Conservation (phyloP, 2,329 filamentous ascomycete genomes). For the Arthrobotrys sphaeroides region DNA sequence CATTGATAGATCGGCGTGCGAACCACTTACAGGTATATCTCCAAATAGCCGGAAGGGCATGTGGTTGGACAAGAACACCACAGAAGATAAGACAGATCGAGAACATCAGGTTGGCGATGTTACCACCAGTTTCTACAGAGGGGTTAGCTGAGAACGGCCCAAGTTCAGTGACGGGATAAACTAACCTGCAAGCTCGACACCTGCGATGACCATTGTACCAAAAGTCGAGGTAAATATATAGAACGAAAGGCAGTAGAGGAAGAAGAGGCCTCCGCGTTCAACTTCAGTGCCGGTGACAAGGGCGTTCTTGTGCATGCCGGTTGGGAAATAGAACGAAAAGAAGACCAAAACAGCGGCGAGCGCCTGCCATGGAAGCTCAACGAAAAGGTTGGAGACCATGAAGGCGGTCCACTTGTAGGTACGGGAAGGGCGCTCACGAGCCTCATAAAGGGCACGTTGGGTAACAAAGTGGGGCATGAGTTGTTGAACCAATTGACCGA, state of each 20-base stretch:
- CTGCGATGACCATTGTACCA: conserved; percentile 78
- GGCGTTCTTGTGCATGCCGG: conserved; percentile 79
- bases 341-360: conserved; percentile 82
- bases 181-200: conserved; percentile 76
- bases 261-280: conserved; percentile 80
- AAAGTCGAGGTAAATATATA: conserved; percentile 84
- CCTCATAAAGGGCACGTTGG: conserved; percentile 82
- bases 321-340: conserved; percentile 86
- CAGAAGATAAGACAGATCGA: conserved; percentile 56
- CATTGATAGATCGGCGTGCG: neutral
- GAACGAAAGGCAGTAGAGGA: conserved; percentile 78
- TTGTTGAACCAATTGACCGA: conserved; percentile 80
- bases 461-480: conserved; percentile 88
- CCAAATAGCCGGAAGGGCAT: conserved; percentile 76
- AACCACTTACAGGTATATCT: conserved; percentile 67
- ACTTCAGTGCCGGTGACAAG: conserved; percentile 69
- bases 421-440: conserved; percentile 86
- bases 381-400: conserved; percentile 81
- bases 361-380: conserved; percentile 85
- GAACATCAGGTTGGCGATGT: conserved; percentile 69
- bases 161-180: neutral
- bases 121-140: conserved; percentile 72
- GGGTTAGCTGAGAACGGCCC: neutral
- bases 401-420: conserved; percentile 87
- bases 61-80: conserved; percentile 64